These are phyloP conservation scores for Rhypophila decipiens DNA, from an alignment of 495 filamentous ascomycete species.

Conservation along the genomic window DNA sequence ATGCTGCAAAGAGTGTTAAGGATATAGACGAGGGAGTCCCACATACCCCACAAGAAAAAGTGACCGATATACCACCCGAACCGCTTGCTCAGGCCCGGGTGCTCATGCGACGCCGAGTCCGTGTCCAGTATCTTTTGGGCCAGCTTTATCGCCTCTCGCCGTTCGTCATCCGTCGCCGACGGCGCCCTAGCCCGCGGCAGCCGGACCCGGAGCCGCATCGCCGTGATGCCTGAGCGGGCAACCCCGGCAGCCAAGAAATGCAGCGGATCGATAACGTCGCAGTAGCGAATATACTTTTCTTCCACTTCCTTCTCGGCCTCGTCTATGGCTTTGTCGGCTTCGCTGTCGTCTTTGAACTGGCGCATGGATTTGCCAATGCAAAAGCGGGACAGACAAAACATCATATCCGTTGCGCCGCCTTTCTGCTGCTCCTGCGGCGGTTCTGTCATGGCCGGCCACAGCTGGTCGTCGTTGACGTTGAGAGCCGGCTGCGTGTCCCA, in stretches of 20 bases:
- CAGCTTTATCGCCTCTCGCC: slow-evolving; percentile 4
- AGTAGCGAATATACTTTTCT: slow-evolving; percentile 12
- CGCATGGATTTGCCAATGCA: not conserved
- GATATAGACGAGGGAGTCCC: slow-evolving; percentile 12
- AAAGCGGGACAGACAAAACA: slow-evolving; percentile 28
- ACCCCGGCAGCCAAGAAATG: slow-evolving; percentile 10
- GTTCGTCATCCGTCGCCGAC: not conserved
- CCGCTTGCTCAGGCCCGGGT: not conserved
- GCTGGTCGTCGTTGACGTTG: slow-evolving; percentile 39
- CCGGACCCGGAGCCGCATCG: slow-evolving; percentile 7
- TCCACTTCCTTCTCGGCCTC: slow-evolving; percentile 9
- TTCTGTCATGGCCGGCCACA: slow-evolving; percentile 36
- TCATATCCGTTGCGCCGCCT: slow-evolving; percentile 51
- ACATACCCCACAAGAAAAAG: slow-evolving; percentile 12
- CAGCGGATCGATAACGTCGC: slow-evolving; percentile 12
- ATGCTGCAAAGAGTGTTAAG: slow-evolving; percentile 5
- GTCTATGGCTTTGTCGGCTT: slow-evolving; percentile 2
- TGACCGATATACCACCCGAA: slow-evolving; percentile 9
- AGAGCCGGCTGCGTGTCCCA: slow-evolving; percentile 31
- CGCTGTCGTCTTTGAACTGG: not conserved
- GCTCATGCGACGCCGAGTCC: slow-evolving; percentile 4
- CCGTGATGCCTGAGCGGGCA: slow-evolving; percentile 9
- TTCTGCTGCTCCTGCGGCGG: slow-evolving; percentile 29
- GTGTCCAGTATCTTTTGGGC: slow-evolving; percentile 12
- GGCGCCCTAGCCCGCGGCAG: slow-evolving; percentile 1